Conservation (phyloP, 768 basidiomycete species). For the Phylloporus arenicola region DNA sequence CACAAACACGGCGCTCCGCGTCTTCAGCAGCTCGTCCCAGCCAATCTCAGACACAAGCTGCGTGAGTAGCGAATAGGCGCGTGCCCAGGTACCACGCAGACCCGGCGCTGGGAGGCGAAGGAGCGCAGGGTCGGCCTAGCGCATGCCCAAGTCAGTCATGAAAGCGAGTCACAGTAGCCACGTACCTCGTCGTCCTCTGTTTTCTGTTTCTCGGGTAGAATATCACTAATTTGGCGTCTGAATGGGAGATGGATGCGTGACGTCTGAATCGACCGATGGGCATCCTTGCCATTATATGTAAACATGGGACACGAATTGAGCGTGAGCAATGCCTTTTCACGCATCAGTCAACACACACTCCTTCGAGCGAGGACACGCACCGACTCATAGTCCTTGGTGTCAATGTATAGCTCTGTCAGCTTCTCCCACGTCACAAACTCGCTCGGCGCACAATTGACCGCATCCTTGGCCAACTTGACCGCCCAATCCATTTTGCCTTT, state of each 20-base stretch:
- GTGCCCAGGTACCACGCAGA: constrained; percentile 91
- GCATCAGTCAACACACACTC: background rate
- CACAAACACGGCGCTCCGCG: constrained; percentile 91
- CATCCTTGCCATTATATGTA: constrained; percentile 94
- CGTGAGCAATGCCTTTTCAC: constrained; percentile 66
- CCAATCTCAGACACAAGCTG: constrained; percentile 91
- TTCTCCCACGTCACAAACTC: constrained; percentile 99
- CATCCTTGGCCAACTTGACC: constrained; percentile 84
- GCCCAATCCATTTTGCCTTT: constrained; percentile 89
- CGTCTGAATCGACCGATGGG: constrained; percentile 79
- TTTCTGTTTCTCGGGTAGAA: constrained; percentile 78
- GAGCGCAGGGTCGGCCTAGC: constrained; percentile 87
- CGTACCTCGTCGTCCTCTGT: constrained; percentile 80
- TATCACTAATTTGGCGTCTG: constrained; percentile 80
- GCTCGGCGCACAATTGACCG: constrained; percentile 96
- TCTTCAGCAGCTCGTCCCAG: constrained; percentile 97
- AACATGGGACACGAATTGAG: constrained; percentile 99
- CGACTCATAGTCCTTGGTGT: constrained; percentile 80
- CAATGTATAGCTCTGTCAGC: constrained; percentile 91
- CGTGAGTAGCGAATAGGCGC: constrained; percentile 87
- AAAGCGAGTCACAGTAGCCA: background rate
- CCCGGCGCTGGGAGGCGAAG: constrained; percentile 93
- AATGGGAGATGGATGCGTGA: constrained; percentile 81
- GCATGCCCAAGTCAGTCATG: background rate
- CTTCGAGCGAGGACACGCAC: constrained; percentile 15